Base-by-base conservation (phyloP, 176 grass and related monocot genomes). In the Triticum dicoccoides region DNA sequence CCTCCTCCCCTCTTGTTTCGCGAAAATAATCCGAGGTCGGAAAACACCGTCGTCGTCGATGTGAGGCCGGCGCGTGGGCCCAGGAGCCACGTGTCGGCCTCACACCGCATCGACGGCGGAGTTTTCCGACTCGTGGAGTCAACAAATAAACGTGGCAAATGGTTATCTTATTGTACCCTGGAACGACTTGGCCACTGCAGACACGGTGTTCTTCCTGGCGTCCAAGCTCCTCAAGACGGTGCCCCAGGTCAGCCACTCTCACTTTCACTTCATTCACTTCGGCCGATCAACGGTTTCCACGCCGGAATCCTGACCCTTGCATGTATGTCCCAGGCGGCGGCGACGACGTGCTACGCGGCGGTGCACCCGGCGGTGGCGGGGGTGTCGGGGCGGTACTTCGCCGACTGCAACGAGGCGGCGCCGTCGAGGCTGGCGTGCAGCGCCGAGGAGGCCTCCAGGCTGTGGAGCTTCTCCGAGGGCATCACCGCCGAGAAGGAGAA, bases 181-280 rank as follows among this genome's bases (percentile, higher is more conserved):
- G 4, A 20, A 18, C 69, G 13, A 80, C 73, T 76, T 56, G 52
- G 6, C 52, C 6, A 8, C 32, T 84, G 83, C 93, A 98, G 97
- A 98, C 69, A 65, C 90, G 1, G 89, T 89, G 3, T 99, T 99
- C 87, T 96, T 96, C 86, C 74, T 99, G 61, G 82, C 92, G 44
- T 96, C 97, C 35, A 99, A 94, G 83, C 89, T 99, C 66, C 97
- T 96, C 41, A 99, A 99, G 80, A 96, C 94, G 2, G 96, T 99
- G 2, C 94, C 92, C n/a, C 97, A 95, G 91, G 93, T 92, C 59
- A 81, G 73, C 51, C 39, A 45, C 17, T 38, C 2, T 20, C 34
- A 3, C 30, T 47, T 6, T 18, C 3, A 67, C 6, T 33, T n/a
- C 39, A 74, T 76, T 27, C 41, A 3, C 44, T 12, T 47, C 11